Base-by-base conservation (phyloP, 345 rosid species). In the Gossypium arboreum region DNA sequence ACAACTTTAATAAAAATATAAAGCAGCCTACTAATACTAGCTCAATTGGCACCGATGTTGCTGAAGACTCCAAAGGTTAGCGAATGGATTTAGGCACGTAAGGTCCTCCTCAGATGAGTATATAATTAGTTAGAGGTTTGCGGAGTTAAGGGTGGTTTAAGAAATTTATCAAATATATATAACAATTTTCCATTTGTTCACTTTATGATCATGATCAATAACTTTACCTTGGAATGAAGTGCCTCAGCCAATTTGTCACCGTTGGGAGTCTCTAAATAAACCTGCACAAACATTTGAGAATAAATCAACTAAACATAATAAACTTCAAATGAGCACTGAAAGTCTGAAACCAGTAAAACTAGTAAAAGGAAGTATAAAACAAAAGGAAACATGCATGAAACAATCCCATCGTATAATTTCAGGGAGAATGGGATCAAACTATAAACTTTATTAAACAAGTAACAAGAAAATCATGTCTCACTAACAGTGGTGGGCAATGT, bases 171-270 rank as follows among this genome's bases (percentile, higher is more conserved):
- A 34, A 34, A 34, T 34, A 34, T 34, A 34, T 34, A 34, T 5
- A 34, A 34, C 7, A 34, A 34, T 1, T 34, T 34, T 34, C 41
- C 41, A 34, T 34, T 34, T 34, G 41, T 34, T 34, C 41, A 34
- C 41, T 34, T 34, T 34, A 34, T 64, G 52, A 59, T 18, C 73
- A 52, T 17, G 71, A 45, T 60, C 27, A 60, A 59, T 73, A 73
- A 73, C 47, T 67, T 75, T 79, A 90, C 98, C 99, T 90, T 90
- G 41, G 91, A 83, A 73, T 93, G 89, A 84, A 96, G 97, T 58
- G 94, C 91, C 84, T 88, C 90, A 4, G 99, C 98, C 74, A 91
- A 74, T 56, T 86, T 84, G 84, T 93, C 95, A 74, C 97, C 90
- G 74, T 85, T 76, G 7, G 97, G 91, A 52, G 84, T 78, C 89